phyloP scores from a whole-genome alignment of 2,329 filamentous ascomycete species.

The Claviceps purpurea region DNA sequence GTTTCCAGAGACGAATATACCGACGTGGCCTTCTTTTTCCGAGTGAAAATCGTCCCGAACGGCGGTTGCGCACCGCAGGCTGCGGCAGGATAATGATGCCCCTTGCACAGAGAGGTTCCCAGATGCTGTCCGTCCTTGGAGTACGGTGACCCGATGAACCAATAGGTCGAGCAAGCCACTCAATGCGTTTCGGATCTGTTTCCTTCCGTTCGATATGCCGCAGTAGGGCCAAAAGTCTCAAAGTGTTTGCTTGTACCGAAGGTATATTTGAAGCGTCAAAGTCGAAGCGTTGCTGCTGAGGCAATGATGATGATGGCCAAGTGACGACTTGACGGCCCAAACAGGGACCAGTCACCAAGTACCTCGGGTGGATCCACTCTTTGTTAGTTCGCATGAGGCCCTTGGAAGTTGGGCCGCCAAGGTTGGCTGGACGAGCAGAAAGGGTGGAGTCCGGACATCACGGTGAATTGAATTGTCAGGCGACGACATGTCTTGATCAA shows the following conservation, averaged over 20 bases:
- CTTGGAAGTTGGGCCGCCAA: neutral
- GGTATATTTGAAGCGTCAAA: neutral
- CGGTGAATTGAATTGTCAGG: no score
- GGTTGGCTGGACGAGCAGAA: neutral
- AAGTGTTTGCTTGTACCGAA: neutral
- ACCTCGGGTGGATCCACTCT: neutral
- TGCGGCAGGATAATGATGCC: neutral
- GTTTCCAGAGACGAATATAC: neutral
- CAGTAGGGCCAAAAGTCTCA: no score
- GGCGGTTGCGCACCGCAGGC: neutral
- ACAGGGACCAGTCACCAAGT: neutral
- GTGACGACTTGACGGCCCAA: neutral
- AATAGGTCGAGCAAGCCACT: neutral
- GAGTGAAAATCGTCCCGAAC: neutral
- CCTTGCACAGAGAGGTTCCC: neutral
- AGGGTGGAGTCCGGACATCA: neutral
- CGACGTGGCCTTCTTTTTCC: no score
- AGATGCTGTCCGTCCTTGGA: neutral
- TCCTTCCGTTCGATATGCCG: no score
- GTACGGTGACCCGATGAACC: neutral
- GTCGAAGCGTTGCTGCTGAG: constrained; percentile 1
- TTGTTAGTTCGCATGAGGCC: neutral
- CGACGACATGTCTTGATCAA: no score
- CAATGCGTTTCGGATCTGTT: neutral
- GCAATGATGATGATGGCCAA: neutral